These are phyloP conservation scores for Saksenaea oblongispora DNA, from an alignment of 371 early-diverging fungal species.

Conservation along the genomic window DNA sequence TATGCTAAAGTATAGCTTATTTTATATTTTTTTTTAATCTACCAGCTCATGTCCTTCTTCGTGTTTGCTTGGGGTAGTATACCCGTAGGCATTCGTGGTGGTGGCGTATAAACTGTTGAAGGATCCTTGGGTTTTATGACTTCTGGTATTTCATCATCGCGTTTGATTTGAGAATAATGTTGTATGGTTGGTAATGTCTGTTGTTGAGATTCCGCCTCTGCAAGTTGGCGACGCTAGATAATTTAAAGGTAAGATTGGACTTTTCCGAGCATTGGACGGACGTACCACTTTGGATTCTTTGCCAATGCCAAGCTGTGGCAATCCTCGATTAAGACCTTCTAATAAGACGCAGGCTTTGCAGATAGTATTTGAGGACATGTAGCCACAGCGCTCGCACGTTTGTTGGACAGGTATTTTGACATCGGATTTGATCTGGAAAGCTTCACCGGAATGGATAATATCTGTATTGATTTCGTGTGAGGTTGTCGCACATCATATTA, in stretches of 20 bases:
- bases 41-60: constrained; percentile 46
- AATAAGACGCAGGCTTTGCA: constrained; percentile 96
- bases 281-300: constrained; percentile 48
- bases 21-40: constrained; percentile 3
- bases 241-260: background rate
- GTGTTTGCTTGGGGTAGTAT: constrained; percentile 16
- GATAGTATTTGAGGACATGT: constrained; percentile 87
- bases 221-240: constrained; percentile 26
- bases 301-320: constrained; percentile 70
- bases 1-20: background rate
- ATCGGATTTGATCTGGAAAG: constrained; percentile 71
- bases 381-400: constrained; percentile 90
- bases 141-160: constrained; percentile 33
- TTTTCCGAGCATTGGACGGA: background rate
- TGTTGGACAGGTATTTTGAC: constrained; percentile 71
- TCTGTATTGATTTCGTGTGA: constrained; percentile 45
- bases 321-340: constrained; percentile 90
- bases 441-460: constrained; percentile 95
- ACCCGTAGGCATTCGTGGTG: constrained; percentile 42
- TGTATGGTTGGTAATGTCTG: constrained; percentile 20
- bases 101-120: constrained; percentile 41
- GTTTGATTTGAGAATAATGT: constrained; percentile 46
- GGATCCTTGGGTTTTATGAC: constrained; percentile 39
- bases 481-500: too few relatives aligned
- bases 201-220: constrained; percentile 14